Percentiles rank a stretch among this genome's conserved stretches.
These are phyloP conservation scores for Lupinus albus DNA, from an alignment of 306 rosid genomes.

Conservation along the genomic window DNA sequence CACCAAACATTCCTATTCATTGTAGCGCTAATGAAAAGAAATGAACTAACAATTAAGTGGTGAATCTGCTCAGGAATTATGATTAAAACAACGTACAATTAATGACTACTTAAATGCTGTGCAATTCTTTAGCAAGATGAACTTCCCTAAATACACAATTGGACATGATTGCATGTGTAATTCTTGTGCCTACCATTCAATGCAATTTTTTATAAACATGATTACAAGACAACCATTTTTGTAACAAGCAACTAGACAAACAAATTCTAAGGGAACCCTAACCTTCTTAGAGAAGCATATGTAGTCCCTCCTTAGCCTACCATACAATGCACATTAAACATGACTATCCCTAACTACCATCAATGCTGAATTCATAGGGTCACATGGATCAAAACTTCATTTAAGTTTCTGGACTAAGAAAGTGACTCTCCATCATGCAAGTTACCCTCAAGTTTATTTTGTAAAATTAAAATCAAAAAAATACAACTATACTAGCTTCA, in stretches of 20 bases:
- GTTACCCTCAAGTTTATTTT: conserved; percentile 6
- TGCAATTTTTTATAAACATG: no score
- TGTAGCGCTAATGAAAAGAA: no score
- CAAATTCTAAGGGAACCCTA: conserved; percentile 17
- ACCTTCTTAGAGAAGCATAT: conserved; percentile 43
- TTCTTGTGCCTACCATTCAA: no score
- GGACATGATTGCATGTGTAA: no score
- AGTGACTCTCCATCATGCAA: conserved; percentile 15
- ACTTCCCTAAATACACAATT: conserved; percentile 12
- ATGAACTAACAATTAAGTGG: not conserved
- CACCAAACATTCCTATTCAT: no score
- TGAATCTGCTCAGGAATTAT: conserved; percentile 1
- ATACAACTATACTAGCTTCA: conserved; percentile 8
- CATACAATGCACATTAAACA: conserved; percentile 39
- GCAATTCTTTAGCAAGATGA: not conserved
- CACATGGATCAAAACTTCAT: conserved; percentile 8
- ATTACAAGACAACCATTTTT: conserved; percentile 9
- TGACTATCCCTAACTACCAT: conserved; percentile 15
- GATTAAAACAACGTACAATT: conserved; percentile 30
- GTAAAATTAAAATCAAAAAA: conserved; percentile 30
- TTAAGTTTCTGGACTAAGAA: not conserved
- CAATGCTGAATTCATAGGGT: conserved; percentile 5
- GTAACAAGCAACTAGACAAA: conserved; percentile 29
- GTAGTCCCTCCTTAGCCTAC: conserved; percentile 27
- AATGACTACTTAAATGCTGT: conserved; percentile 9